Conservation (phyloP, 495 filamentous ascomycete genomes). For the Jackrogersella multiformis region DNA sequence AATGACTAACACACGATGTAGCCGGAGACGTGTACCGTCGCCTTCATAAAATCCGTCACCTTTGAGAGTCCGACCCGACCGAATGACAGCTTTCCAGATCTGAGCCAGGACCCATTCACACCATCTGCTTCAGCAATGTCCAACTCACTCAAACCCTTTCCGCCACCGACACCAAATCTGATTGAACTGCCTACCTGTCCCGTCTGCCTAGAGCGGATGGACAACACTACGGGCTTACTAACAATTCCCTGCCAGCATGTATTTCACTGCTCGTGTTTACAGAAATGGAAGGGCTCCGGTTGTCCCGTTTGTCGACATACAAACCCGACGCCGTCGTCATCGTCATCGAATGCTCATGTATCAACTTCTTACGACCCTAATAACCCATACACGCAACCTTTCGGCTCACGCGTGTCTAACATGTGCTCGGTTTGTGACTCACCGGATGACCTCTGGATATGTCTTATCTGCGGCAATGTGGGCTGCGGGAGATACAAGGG, state of each 20-base stretch:
- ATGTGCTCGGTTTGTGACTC: conserved; percentile 79
- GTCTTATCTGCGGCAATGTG: conserved; percentile 90
- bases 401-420: conserved; percentile 58
- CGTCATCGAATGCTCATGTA: conserved; percentile 31
- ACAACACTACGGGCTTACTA: conserved; percentile 91
- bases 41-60: conserved; percentile 90
- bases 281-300: conserved; percentile 93
- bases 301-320: conserved; percentile 96
- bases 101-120: conserved; percentile 73
- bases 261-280: conserved; percentile 95
- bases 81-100: conserved; percentile 63
- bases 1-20: no score
- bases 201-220: conserved; percentile 97
- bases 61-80: conserved; percentile 59
- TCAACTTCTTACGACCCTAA: conserved; percentile 47
- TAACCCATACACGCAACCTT: conserved; percentile 58
- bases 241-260: conserved; percentile 98
- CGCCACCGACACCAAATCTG: conserved; percentile 88
- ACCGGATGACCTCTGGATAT: conserved; percentile 88
- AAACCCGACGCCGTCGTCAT: conserved; percentile 46
- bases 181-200: conserved; percentile 95
- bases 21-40: conserved; percentile 96
- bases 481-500: conserved; percentile 94
- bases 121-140: conserved; percentile 59
- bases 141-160: conserved; percentile 79